Evolutionary conservation across 176 grass and related monocot genomes (phyloP), one percentile per base, ranked within the genome.

Genomic region (Oryza officinalis): DNA sequence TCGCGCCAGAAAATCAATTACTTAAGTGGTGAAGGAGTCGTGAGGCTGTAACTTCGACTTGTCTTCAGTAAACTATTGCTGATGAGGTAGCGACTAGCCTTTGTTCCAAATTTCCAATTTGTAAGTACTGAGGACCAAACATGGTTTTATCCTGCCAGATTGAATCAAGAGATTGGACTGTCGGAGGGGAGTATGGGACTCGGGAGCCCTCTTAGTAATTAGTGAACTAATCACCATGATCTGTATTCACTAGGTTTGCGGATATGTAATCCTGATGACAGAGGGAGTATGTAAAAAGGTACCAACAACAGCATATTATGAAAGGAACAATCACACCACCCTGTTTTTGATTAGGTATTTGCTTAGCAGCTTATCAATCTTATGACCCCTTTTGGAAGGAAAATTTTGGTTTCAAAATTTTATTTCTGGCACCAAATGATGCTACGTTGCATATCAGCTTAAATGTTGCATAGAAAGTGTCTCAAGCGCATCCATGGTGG

Each of bases 181-280:
- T 38, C 54, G 47, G 22, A 31, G 27, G 27, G 28, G 54, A 68
- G 68, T 13, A 31, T 20, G 22, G n/a, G 54, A 68, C 50, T 54
- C 50, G 11, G 45, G 45, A 86, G 47, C 13, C 47, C 69, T 40
- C 52, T 78, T 30, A 77, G 63, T 52, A 12, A 32, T 32, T 32
- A 32, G 3, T 32, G 31, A 32, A n/a, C 72, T 76, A 75, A 90
- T 45, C 69, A 49, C 69, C 69, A 61, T 74, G 49, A 64, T 38
- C 3, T n/a, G 28, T 38, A 38, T 38, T 38, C 37, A 38, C 37
- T 38, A 38, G 7, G 6, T 38, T 8, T 38, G 37, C 1, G 37
- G 31, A 66, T 43, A 90, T 78, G 52, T 57, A 90, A 63, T 78
- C 73, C 61, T 49, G 72, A 78, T 49, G 38, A 80, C 86, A 86